A percentile compares a stretch with the other conserved stretches of the same genome.
These are phyloP conservation scores for Blastobotrys arbuscula DNA, from an alignment of 1,139 yeast species.

Conservation along the genomic window DNA sequence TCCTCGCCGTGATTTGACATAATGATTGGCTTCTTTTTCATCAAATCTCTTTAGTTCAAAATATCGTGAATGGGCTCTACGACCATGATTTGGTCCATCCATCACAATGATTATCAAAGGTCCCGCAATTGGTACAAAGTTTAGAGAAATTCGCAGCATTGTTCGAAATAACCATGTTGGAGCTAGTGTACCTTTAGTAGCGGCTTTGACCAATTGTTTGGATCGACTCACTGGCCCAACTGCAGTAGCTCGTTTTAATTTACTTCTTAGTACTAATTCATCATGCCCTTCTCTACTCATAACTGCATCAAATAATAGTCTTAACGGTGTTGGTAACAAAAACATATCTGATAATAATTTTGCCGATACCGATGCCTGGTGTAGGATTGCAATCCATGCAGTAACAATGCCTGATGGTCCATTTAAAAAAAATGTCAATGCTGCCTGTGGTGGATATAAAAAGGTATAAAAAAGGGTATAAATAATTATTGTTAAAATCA, in stretches of 20 bases:
- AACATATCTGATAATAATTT: constrained; percentile 45
- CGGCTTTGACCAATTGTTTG: constrained; percentile 24
- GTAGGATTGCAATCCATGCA: constrained; percentile 50
- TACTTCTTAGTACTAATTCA: constrained; percentile 45
- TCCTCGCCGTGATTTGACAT: constrained; percentile 30
- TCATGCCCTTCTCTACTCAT: constrained; percentile 46
- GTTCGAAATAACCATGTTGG: constrained; percentile 36
- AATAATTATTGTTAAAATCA: constrained; percentile 41
- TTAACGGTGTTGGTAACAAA: constrained; percentile 55
- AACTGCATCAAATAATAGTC: constrained; percentile 51
- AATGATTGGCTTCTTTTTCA: constrained; percentile 36
- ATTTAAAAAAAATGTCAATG: constrained; percentile 43
- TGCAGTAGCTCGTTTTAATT: constrained; percentile 38
- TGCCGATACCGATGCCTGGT: constrained; percentile 48
- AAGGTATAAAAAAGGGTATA: constrained; percentile 39
- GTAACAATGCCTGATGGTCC: constrained; percentile 53
- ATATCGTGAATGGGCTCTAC: constrained; percentile 52
- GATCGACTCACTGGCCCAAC: constrained; percentile 23
- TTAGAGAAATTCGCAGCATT: constrained; percentile 37
- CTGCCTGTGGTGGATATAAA: constrained; percentile 47
- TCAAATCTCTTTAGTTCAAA: constrained; percentile 53
- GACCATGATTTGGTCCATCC: constrained; percentile 56
- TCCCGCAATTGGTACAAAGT: constrained; percentile 57
- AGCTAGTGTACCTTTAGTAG: constrained; percentile 31
- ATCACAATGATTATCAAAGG: constrained; percentile 50